A percentile compares a stretch with the other conserved stretches of the same genome.
Evolutionary conservation across 2,329 filamentous ascomycete genomes (phyloP).

Genomic region (Tolypocladium pustulatum): DNA sequence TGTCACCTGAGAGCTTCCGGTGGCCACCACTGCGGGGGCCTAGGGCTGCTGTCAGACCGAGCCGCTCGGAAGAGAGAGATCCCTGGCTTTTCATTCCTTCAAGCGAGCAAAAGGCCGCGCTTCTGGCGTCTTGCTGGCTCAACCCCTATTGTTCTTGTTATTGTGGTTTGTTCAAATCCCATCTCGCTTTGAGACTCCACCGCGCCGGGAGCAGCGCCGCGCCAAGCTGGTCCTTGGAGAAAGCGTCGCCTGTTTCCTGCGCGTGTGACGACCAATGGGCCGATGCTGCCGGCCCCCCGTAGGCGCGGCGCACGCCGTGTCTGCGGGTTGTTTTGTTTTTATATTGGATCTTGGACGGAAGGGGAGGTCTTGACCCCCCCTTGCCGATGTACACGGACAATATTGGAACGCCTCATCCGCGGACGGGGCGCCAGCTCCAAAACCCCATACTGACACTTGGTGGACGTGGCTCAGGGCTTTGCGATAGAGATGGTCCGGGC

Average conservation of each 20-base stretch:
- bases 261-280: conserved; percentile 31
- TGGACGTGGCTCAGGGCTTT: conserved; percentile 20
- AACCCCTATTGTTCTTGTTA: conserved; percentile 14
- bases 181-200: conserved; percentile 11
- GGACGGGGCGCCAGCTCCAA: conserved; percentile 14
- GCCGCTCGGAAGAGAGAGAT: neutral
- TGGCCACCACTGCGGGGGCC: neutral
- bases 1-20: conserved; percentile 28
- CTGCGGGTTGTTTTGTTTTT: conserved; percentile 20
- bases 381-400: conserved; percentile 6
- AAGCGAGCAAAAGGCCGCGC: conserved; percentile 12
- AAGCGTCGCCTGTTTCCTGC: conserved; percentile 7
- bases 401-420: conserved; percentile 12
- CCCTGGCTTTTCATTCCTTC: conserved; percentile 23
- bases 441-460: conserved; percentile 5
- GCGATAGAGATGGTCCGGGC: conserved; percentile 16
- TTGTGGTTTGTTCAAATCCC: conserved; percentile 13
- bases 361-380: neutral
- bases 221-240: conserved; percentile 34
- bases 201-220: conserved; percentile 15
- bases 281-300: conserved; percentile 42
- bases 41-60: neutral
- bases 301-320: conserved; percentile 15
- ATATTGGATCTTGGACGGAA: conserved; percentile 18
- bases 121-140: conserved; percentile 17